phyloP scores from a whole-genome alignment of 441 rosid genomes.

The Croton setiger region DNA sequence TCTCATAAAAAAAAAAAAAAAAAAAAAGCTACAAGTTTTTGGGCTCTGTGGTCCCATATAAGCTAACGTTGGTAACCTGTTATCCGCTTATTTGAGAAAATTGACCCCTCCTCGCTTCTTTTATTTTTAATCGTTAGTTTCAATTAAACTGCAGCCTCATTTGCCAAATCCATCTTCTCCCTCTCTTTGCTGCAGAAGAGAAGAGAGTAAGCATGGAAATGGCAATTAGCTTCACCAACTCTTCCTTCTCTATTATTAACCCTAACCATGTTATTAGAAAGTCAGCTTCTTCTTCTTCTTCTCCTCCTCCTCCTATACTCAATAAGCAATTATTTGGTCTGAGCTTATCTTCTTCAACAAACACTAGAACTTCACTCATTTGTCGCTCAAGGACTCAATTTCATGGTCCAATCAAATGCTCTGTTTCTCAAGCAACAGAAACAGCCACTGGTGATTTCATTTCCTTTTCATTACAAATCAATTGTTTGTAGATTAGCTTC shows the following conservation, averaged over 20 bases:
- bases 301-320: conserved; percentile 26
- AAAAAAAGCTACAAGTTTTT: too few species aligned
- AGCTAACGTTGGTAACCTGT: neutral
- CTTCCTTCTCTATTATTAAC: conserved; percentile 33
- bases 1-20: too few species aligned
- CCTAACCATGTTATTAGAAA: conserved; percentile 20
- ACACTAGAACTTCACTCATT: conserved; percentile 36
- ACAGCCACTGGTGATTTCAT: conserved; percentile 31
- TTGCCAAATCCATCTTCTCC: conserved; percentile 29
- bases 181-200: conserved; percentile 1
- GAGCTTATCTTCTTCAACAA: conserved; percentile 37
- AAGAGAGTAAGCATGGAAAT: conserved; percentile 42
- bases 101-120: neutral
- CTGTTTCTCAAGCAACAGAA: conserved; percentile 61
- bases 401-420: conserved; percentile 52
- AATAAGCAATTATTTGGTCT: conserved; percentile 42
- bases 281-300: conserved; percentile 28
- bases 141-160: conserved; percentile 1
- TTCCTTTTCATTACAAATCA: neutral
- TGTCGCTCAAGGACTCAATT: conserved; percentile 30
- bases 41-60: too few species aligned
- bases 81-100: too few species aligned
- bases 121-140: conserved; percentile 7
- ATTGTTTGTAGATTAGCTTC: neutral
- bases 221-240: conserved; percentile 48